phyloP scores from a whole-genome alignment of 179 eudicot genomes.

The Carnegiea gigantea region DNA sequence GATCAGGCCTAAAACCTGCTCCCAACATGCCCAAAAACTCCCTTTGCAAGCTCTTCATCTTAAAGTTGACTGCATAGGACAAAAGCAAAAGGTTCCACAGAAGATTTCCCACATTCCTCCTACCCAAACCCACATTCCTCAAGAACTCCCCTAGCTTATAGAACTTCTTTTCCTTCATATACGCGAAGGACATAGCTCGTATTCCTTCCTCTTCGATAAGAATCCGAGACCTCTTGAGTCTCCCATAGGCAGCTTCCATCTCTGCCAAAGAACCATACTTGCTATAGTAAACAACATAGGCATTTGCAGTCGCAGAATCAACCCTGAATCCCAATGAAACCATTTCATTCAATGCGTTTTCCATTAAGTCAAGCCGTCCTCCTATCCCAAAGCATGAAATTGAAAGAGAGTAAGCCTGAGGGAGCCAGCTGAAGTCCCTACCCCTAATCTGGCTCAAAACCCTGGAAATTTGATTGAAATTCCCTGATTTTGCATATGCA shows the following conservation, averaged over 20 bases:
- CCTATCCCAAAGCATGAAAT: constrained; percentile 64
- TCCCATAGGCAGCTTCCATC: constrained; percentile 69
- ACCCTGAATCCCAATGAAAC: constrained; percentile 57
- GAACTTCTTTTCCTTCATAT: constrained; percentile 60
- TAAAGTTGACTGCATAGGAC: constrained; percentile 85
- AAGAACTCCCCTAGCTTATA: constrained; percentile 68
- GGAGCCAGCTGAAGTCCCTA: constrained; percentile 46
- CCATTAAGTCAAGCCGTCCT: constrained; percentile 72
- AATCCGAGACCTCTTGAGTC: constrained; percentile 64
- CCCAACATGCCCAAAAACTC: constrained; percentile 76
- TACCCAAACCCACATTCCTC: constrained; percentile 73
- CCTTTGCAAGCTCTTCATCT: constrained; percentile 93
- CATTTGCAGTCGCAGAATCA: constrained; percentile 67
- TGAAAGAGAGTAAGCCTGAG: constrained; percentile 44
- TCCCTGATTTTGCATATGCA: constrained; percentile 43
- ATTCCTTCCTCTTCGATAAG: constrained; percentile 71
- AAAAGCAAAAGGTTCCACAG: constrained; percentile 86
- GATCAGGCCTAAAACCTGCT: constrained; percentile 78
- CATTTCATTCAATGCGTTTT: constrained; percentile 60
- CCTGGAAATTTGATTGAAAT: constrained; percentile 39
- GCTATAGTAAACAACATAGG: constrained; percentile 62
- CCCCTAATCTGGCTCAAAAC: constrained; percentile 48
- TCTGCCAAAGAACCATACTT: constrained; percentile 58
- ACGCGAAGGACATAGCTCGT: constrained; percentile 55
- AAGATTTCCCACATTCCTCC: constrained; percentile 78